Evolutionary conservation across 495 filamentous ascomycete species (phyloP), one percentile per base, ranked within the genome.

Genomic region (Penicillium longicatenatum): DNA sequence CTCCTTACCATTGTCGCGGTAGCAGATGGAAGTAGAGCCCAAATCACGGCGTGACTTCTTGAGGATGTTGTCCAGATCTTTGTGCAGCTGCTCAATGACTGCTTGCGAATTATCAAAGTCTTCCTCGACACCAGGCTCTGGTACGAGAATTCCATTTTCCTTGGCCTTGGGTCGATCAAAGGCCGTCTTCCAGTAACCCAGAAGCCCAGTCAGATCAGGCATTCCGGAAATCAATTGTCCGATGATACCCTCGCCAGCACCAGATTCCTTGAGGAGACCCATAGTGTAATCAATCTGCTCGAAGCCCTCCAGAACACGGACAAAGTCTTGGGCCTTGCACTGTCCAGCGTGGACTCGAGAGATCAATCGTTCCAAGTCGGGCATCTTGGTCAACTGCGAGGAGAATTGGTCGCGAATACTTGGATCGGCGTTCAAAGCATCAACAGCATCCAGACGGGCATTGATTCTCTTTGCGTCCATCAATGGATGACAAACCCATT

Each of bases 401-500:
- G 89, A 89, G 69, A 99, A 94, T 53, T 89, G 84, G 58, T 96
- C 90, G 16, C 88, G 89, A 33, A 93, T 75, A 45, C 79, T 85
- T 1, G 82, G 79, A 65, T 97, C 91, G 1, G 89, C 87, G 58
- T 96, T 97, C 9, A 99, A 73, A 60, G 91, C 86, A 58, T 98
- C 95, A 12, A 99, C 93, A 6, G 95, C 94, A 73, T 99, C 95
- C 7, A 99, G 75, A n/a, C 95, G 81, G 50, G 94, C 90, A 67
- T 98, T 95, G 77, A 98, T 97, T 72, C 86, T 90, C 20, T 80
- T 73, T 19, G 89, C 82, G 74, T 97, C 89, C 58, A 91, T 89
- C 30, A 99, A 79, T 0, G 95, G 95, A 64, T 98, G 95, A 74
- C 94, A 98, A 3, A 98, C 89, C 95, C 95, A 99, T 71, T 97